Conservation (phyloP, 2,329 filamentous ascomycete species). For the Zasmidium cellare region DNA sequence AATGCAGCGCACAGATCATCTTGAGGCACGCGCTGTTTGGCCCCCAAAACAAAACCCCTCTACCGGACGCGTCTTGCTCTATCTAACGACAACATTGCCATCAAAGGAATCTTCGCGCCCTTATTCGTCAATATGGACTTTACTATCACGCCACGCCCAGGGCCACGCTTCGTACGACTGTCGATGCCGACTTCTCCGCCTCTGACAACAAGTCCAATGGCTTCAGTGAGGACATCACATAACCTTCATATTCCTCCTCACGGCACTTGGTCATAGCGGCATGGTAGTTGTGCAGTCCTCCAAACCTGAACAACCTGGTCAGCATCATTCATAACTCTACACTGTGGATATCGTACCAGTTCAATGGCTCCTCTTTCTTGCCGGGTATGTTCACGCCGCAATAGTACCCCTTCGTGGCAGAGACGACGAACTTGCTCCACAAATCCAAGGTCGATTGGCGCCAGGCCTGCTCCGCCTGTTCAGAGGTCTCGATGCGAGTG, state of each 20-base stretch:
- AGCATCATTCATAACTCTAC: too few species aligned
- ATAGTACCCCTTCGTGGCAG: constrained; percentile 30
- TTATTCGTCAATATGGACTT: too few species aligned
- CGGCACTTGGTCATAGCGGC: background rate
- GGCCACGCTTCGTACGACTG: background rate
- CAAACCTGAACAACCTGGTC: background rate
- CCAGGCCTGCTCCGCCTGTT: constrained; percentile 32
- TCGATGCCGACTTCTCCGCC: background rate
- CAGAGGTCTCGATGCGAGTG: constrained; percentile 27
- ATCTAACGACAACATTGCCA: too few species aligned
- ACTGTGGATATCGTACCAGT: background rate
- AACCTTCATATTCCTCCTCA: background rate
- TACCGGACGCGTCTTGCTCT: background rate
- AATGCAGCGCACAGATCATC: background rate
- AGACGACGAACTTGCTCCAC: constrained; percentile 40
- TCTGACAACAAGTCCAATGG: background rate
- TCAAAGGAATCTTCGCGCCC: too few species aligned
- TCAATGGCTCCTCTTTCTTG: constrained; percentile 39
- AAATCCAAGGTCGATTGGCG: constrained; percentile 37
- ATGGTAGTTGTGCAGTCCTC: background rate
- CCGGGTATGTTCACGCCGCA: constrained; percentile 44
- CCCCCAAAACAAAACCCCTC: background rate
- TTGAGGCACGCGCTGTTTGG: background rate
- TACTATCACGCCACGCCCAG: background rate
- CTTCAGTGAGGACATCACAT: background rate